A percentile compares a stretch with the other conserved stretches of the same genome.
Conservation (phyloP, 2,329 filamentous ascomycete genomes). For the Fusarium torulosum region DNA sequence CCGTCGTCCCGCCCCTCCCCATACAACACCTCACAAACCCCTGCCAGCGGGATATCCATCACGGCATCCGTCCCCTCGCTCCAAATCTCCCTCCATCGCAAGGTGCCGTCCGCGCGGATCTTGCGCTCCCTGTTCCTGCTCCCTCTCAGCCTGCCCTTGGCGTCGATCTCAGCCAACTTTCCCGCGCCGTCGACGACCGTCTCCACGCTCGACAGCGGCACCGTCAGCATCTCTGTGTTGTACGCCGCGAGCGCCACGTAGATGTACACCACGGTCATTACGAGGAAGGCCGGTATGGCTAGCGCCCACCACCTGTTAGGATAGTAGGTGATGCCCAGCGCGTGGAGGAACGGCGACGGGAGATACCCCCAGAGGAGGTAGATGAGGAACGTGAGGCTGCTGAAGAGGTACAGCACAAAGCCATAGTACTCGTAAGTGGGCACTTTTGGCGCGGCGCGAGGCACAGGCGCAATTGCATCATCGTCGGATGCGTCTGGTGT, state of each 20-base stretch:
- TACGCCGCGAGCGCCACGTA: constrained; percentile 93
- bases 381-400: constrained; percentile 81
- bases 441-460: constrained; percentile 89
- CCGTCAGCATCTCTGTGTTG: constrained; percentile 89
- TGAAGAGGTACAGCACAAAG: constrained; percentile 95
- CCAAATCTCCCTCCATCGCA: constrained; percentile 88
- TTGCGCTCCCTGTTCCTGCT: constrained; percentile 54
- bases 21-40: constrained; percentile 95
- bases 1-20: constrained; percentile 65
- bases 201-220: constrained; percentile 83
- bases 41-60: constrained; percentile 94
- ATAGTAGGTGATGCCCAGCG: constrained; percentile 95
- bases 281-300: constrained; percentile 89
- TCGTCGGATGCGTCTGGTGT: constrained; percentile 93
- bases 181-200: constrained; percentile 93
- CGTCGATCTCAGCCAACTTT: constrained; percentile 85
- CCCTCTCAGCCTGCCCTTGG: constrained; percentile 67
- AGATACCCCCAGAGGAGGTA: constrained; percentile 88
- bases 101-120: constrained; percentile 53
- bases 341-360: constrained; percentile 90
- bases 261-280: constrained; percentile 90
- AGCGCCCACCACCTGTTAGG: constrained; percentile 98
- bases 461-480: constrained; percentile 86
- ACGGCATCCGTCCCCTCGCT: constrained; percentile 94
- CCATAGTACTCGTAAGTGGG: constrained; percentile 99